phyloP scores from a whole-genome alignment of 805 yeast species.

The Kazachstania taianensis region DNA sequence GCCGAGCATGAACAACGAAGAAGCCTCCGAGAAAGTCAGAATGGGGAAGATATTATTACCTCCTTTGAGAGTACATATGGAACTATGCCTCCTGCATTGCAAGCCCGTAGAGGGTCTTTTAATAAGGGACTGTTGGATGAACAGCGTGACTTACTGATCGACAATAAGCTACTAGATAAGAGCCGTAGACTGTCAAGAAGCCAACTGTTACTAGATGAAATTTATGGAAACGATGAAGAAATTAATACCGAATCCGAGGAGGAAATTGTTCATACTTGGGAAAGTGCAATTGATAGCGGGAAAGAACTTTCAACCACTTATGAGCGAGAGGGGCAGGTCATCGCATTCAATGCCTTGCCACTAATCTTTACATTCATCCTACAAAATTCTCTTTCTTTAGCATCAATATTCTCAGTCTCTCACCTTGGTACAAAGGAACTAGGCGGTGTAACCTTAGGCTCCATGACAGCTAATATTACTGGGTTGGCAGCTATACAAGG shows the following conservation, averaged over 20 bases:
- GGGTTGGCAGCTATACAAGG: conserved; percentile 72
- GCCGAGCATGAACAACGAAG: too few species aligned
- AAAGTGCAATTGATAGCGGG: conserved; percentile 25
- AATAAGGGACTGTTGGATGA: conserved; percentile 20
- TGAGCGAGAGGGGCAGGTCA: conserved; percentile 36
- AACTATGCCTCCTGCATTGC: not conserved
- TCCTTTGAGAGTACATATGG: conserved; percentile 9
- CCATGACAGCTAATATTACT: conserved; percentile 70
- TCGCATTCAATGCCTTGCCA: conserved; percentile 44
- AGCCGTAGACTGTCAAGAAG: conserved; percentile 4
- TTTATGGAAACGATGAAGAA: conserved; percentile 9
- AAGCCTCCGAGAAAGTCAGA: too few species aligned
- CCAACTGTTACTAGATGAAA: conserved; percentile 5
- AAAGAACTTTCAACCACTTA: conserved; percentile 20
- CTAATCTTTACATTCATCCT: conserved; percentile 55
- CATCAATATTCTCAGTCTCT: conserved; percentile 70
- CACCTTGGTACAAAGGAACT: conserved; percentile 59
- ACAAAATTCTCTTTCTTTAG: conserved; percentile 65
- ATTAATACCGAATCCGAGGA: conserved; percentile 3
- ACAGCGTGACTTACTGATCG: conserved; percentile 27
- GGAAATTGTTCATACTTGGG: conserved; percentile 22
- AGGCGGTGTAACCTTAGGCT: conserved; percentile 66
- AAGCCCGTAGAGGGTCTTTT: conserved; percentile 6
- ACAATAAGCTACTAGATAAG: conserved; percentile 20
- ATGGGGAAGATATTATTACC: conserved; percentile 4